Base-by-base conservation (phyloP, 1,284 basidiomycete species). In the Vanrija sp. region DNA sequence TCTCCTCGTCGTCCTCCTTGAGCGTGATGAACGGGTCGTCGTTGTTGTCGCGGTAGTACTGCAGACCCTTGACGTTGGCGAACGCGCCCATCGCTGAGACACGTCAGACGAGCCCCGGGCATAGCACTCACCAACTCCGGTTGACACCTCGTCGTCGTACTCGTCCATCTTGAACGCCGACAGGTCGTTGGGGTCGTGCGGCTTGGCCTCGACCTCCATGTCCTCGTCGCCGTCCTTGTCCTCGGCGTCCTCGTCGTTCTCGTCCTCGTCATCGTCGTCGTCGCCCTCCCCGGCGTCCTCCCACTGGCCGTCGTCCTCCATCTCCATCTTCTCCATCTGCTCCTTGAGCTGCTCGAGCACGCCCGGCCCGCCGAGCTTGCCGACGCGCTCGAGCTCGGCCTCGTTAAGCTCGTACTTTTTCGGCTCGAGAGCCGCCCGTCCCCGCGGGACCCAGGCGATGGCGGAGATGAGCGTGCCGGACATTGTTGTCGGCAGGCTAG, bases 1-100 rank as follows among this genome's bases (percentile, higher is more conserved):
- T 81, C 18, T 86, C 87, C 47, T 90, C 88, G 44, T 86, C 85
- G 61, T 69, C 91, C 71, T 94, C 90, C 81, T 96, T 93, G 29
- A 98, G 78, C 0, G 95, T 98, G 66, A 99, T 89, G 73, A 95
- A 98, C 0, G 96, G 96, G 77, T 99, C 96, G 45, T 98, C 92
- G 54, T 90, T 83, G 71, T 95, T 93, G 68, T 90, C 85, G 50
- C 86, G 85, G 76, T 97, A 94, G 73, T 89, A 96, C 39, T 88
- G 88, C 51, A 98, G 79, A 6, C 95, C 94, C 72, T 96, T 96
- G 77, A 98, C 91, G 71, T 92, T 96, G 75, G 87, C 91, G 78
- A 99, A 98, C 9, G 91, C 89, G 16, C 94, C 94, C 72, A 84
- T 80, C 38, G 83, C 89, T 90, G 60, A 3, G 3, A 23, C 21